Evolutionary conservation across 2,329 filamentous ascomycete species (phyloP).

Genomic region (Mollisiaceae sp.): DNA sequence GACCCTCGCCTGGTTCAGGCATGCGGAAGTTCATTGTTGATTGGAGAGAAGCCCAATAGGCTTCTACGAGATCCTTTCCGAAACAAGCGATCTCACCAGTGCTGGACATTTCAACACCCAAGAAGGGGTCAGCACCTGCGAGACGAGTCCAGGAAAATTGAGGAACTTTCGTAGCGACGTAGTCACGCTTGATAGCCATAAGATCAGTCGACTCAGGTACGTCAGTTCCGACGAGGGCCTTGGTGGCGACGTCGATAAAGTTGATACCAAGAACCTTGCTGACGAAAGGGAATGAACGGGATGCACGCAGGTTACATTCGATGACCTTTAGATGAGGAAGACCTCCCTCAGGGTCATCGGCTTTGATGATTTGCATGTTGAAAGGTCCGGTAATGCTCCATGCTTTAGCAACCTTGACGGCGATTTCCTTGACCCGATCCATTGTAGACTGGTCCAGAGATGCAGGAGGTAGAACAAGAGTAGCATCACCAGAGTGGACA

Average conservation of each 20-base stretch:
- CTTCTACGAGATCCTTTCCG: slow-evolving; percentile 92
- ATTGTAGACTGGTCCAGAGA: slow-evolving; percentile 79
- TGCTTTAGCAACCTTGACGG: slow-evolving; percentile 92
- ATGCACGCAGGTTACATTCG: slow-evolving; percentile 96
- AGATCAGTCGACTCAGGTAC: slow-evolving; percentile 86
- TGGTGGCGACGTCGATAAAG: slow-evolving; percentile 95
- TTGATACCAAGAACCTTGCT: slow-evolving; percentile 96
- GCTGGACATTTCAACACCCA: slow-evolving; percentile 96
- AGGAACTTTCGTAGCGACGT: slow-evolving; percentile 95
- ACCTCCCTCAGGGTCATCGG: slow-evolving; percentile 74
- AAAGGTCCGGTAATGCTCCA: slow-evolving; percentile 96
- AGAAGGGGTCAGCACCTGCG: slow-evolving; percentile 94
- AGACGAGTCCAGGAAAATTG: slow-evolving; percentile 99
- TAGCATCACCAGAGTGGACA: slow-evolving; percentile 97
- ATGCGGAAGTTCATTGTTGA: slow-evolving; percentile 99
- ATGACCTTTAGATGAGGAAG: slow-evolving; percentile 89
- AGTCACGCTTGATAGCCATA: slow-evolving; percentile 88
- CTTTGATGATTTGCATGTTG: slow-evolving; percentile 99
- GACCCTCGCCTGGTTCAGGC: slow-evolving; percentile 91
- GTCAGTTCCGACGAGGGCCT: slow-evolving; percentile 83
- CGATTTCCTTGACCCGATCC: slow-evolving; percentile 91
- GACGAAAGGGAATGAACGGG: slow-evolving; percentile 97
- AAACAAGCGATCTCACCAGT: slow-evolving; percentile 99
- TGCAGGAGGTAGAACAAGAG: slow-evolving; percentile 85
- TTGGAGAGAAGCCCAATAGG: slow-evolving; percentile 96